phyloP scores from a whole-genome alignment of 202 grass and related monocot species.

The Digitaria exilis region DNA sequence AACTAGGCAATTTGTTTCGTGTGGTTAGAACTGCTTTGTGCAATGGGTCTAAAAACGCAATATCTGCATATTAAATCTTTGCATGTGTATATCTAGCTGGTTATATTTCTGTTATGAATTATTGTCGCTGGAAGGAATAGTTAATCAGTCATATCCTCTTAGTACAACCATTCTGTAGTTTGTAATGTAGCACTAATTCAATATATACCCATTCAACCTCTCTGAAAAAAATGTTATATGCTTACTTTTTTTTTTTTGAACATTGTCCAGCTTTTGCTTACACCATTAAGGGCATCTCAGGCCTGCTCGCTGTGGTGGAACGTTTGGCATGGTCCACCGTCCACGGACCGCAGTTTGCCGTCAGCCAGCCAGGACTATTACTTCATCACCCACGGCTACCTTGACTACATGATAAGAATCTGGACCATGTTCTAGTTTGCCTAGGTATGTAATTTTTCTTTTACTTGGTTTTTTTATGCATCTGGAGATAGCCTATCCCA shows the following conservation, averaged over 20 bases:
- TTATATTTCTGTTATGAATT: not conserved
- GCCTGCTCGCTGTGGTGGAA: too few relatives aligned
- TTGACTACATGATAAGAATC: too few relatives aligned
- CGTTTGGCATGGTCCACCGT: too few relatives aligned
- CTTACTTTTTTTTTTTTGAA: not conserved
- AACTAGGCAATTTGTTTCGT: not conserved
- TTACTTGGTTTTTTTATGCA: too few relatives aligned
- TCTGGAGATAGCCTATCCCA: too few relatives aligned
- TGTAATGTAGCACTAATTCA: not conserved
- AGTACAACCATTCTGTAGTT: not conserved
- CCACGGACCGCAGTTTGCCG: too few relatives aligned
- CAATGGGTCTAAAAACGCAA: not conserved
- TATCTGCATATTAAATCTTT: not conserved
- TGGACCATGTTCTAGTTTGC: too few relatives aligned
- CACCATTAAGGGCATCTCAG: too few relatives aligned
- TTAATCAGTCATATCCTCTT: not conserved
- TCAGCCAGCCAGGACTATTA: too few relatives aligned
- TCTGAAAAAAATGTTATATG: slow-evolving; percentile 3
- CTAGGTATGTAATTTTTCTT: too few relatives aligned
- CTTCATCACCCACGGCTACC: too few relatives aligned
- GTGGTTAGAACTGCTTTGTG: slow-evolving; percentile 5
- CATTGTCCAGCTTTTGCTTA: not conserved
- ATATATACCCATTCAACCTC: not conserved
- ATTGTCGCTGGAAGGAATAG: not conserved
- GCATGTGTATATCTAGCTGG: not conserved